phyloP scores from a whole-genome alignment of 2,329 filamentous ascomycete genomes.

The Aspergillus pseudoglaucus region DNA sequence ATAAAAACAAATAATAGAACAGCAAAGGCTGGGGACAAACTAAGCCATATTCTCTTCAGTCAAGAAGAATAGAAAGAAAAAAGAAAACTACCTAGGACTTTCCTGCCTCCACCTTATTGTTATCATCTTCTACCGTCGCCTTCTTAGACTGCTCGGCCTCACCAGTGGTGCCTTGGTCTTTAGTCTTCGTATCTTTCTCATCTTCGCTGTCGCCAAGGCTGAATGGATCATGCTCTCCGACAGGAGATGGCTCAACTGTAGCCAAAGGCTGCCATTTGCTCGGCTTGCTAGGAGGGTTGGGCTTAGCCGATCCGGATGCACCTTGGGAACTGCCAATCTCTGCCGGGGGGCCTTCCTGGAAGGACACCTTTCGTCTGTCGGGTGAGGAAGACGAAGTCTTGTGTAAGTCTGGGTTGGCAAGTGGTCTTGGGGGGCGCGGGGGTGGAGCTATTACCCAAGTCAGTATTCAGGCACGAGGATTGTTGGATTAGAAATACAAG shows the following conservation, averaged over 20 bases:
- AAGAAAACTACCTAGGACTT: conserved; percentile 14
- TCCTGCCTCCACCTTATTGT: conserved; percentile 13
- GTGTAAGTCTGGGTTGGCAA: conserved; percentile 74
- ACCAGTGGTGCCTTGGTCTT: conserved; percentile 48
- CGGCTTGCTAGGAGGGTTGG: conserved; percentile 53
- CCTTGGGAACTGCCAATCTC: conserved; percentile 73
- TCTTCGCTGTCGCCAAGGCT: conserved; percentile 94
- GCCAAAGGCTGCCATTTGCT: conserved; percentile 98
- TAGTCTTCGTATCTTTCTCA: conserved; percentile 70
- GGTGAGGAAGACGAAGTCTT: conserved; percentile 58
- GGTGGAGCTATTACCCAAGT: conserved; percentile 42
- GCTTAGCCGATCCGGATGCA: conserved; percentile 50
- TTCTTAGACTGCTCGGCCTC: conserved; percentile 58
- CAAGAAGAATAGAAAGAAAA: not conserved
- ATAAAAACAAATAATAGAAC: conserved; percentile 4
- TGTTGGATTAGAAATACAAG: not conserved
- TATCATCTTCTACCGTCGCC: conserved; percentile 46
- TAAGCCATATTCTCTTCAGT: not conserved
- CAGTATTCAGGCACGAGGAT: not conserved
- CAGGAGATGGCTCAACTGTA: conserved; percentile 73
- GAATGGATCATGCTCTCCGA: conserved; percentile 90
- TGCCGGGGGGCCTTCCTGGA: conserved; percentile 61
- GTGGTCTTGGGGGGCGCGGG: conserved; percentile 54
- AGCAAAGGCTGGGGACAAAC: not conserved
- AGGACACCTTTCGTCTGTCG: conserved; percentile 48